Evolutionary conservation across 192 early-diverging fungal species (phyloP).

Genomic region (Coemansia sp.): DNA sequence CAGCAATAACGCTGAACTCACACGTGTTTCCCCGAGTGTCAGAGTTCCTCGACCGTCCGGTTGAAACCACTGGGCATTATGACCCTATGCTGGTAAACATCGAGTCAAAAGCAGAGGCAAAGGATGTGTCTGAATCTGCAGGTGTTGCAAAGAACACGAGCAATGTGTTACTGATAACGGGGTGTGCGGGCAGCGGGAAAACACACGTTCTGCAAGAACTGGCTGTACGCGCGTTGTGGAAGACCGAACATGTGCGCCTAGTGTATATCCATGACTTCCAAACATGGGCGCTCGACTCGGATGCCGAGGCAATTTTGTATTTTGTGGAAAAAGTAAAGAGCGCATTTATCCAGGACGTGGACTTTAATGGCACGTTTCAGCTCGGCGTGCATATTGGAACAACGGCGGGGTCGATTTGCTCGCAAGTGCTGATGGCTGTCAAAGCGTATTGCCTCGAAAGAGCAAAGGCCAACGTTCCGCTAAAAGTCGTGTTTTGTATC

Average conservation of each 20-base stretch:
- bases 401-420: background rate
- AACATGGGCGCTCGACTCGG: too few species aligned
- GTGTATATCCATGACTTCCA: background rate
- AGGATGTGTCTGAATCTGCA: too few species aligned
- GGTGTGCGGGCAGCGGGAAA: conserved; percentile 13
- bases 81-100: too few species aligned
- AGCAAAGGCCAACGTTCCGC: too few species aligned
- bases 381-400: background rate
- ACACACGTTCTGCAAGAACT: conserved; percentile 14
- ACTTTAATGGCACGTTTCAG: background rate
- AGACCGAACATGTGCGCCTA: conserved; percentile 1
- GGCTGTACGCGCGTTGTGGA: background rate
- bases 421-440: conserved; percentile 1
- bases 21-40: too few species aligned
- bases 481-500: background rate
- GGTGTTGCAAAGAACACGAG: too few species aligned
- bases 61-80: too few species aligned
- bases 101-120: too few species aligned
- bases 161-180: background rate
- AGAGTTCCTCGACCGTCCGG: too few species aligned
- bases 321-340: background rate
- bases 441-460: background rate
- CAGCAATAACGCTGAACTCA: too few species aligned
- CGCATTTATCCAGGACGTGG: background rate
- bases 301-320: too few species aligned